Evolutionary conservation across 2,329 filamentous ascomycete species (phyloP).

Genomic region (Fusarium nelsonii): DNA sequence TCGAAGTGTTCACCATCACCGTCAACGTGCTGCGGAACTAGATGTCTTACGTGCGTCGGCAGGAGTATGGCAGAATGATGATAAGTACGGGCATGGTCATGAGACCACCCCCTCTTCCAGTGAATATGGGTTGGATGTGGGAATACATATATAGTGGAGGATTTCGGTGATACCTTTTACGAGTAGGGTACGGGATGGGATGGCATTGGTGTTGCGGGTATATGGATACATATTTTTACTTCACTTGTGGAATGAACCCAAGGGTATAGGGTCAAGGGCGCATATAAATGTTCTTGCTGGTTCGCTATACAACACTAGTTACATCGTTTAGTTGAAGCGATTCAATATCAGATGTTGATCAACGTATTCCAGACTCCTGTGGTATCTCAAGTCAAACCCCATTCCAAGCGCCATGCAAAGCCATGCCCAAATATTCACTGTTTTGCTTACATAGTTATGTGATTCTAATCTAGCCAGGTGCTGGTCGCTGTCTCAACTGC

Average conservation of each 20-base stretch:
- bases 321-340: neutral
- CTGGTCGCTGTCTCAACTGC: conserved; percentile 56
- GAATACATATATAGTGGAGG: neutral
- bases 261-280: conserved; percentile 18
- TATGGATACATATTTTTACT: conserved; percentile 6
- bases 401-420: conserved; percentile 48
- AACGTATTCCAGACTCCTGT: conserved; percentile 41
- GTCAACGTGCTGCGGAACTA: conserved; percentile 73
- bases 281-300: conserved; percentile 11
- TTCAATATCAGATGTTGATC: conserved; percentile 24
- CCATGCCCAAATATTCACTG: conserved; percentile 22
- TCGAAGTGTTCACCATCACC: conserved; percentile 83
- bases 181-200: conserved; percentile 19
- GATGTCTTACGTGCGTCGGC: conserved; percentile 9
- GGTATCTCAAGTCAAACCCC: conserved; percentile 48
- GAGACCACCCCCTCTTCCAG: conserved; percentile 1
- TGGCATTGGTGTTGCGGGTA: conserved; percentile 29
- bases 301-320: conserved; percentile 1
- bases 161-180: conserved; percentile 13
- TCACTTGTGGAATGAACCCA: conserved; percentile 7
- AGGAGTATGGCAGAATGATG: conserved; percentile 19
- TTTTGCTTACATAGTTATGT: neutral
- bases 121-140: neutral
- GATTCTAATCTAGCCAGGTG: conserved; percentile 43
- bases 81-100: neutral